Conservation (phyloP, 2,329 filamentous ascomycete species). For the Colletotrichum zoysiae region DNA sequence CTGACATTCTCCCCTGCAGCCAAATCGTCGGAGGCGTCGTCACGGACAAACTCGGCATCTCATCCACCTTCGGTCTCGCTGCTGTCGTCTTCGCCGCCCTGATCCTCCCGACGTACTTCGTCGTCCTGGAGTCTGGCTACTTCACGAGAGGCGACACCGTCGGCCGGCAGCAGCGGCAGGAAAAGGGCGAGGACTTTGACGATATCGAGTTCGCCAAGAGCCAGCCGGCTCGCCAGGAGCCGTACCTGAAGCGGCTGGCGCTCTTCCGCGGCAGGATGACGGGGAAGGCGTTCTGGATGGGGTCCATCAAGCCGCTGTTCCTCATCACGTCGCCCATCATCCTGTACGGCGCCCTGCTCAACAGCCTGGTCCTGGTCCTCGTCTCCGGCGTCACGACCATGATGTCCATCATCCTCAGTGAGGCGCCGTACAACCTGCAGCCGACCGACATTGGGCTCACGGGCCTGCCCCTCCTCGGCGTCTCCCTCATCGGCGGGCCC, state of each 20-base stretch:
- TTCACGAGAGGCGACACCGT: neutral
- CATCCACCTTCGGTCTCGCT: neutral
- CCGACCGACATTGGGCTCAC: neutral
- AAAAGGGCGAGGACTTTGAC: neutral
- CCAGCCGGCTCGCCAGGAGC: neutral
- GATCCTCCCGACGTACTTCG: neutral
- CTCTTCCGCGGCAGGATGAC: neutral
- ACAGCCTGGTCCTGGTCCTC: neutral
- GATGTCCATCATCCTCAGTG: neutral
- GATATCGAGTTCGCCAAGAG: neutral
- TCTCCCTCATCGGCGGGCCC: neutral
- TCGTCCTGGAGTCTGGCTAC: neutral
- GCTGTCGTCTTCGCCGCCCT: neutral
- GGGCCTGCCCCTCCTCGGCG: neutral
- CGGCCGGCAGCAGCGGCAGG: neutral
- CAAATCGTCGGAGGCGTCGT: neutral
- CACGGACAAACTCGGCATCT: neutral
- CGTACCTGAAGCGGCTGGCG: neutral
- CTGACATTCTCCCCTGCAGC: neutral
- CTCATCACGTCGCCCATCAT: neutral
- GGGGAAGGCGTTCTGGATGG: neutral
- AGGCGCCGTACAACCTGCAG: neutral
- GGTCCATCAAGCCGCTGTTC: neutral
- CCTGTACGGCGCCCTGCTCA: neutral
- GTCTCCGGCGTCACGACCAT: neutral